Base-by-base conservation (phyloP, 2,329 filamentous ascomycete genomes). In the Diplodia mutila region DNA sequence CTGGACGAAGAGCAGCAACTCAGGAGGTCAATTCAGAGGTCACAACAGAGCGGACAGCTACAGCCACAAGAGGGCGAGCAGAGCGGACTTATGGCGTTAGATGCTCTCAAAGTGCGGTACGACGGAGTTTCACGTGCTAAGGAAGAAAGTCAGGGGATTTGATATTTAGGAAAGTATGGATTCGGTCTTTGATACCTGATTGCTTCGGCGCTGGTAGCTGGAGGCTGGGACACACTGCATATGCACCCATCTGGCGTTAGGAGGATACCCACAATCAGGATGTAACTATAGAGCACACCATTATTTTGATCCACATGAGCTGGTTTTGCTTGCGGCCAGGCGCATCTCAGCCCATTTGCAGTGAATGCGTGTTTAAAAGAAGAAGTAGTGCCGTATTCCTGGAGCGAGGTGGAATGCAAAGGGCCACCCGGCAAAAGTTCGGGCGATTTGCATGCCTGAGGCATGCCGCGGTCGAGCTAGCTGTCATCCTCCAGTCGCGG, bases 151-250 rank as follows among this genome's bases (percentile, higher is more conserved):
- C 21, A 29, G 12, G 49, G n/a, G 23, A 25, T 51, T 46, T n/a
- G 59, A 48, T n/a, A 12, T 51, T 23, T 12, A 14, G 37, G 25
- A 37, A 6, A 27, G 21, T 34, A 37, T 34, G 37, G 52, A 27
- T 29, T 57, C 46, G 51, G 37, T 66, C 53, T 34, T 59, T 34
- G 27, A 49, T 59, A 21, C 27, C 52, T 51, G 29, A 48, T 66
- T 66, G 54, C 54, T 52, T 67, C 55, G 65, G 65, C 65, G 65
- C 65, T 67, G 65, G 65, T 46, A 67, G 65, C 65, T 67, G 55
- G 55, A 52, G 65, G 42, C 54, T 67, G 65, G 54, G 55, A 53
- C 32, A 49, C 54, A 67, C 27, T 61, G 65, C 42, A 59, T 61
- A 61, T 37, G 53, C 52, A 51, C 48, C 54, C 64, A 67, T 52